A percentile compares a stretch with the other conserved stretches of the same genome.
phyloP scores from a whole-genome alignment of 2,329 filamentous ascomycete genomes.

The Alternaria sp. region DNA sequence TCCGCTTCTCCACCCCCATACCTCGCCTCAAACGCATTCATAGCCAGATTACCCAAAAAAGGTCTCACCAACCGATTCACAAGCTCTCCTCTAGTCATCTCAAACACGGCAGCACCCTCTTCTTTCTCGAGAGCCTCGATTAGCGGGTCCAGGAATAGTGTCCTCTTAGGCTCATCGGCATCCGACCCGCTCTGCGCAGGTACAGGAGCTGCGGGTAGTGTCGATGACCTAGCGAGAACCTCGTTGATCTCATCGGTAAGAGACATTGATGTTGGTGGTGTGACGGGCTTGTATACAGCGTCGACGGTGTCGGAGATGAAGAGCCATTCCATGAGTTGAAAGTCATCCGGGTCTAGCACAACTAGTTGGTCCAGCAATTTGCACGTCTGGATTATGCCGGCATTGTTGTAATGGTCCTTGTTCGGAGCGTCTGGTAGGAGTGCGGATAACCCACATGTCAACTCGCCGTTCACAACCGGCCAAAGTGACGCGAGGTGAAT shows the following conservation, averaged over 20 bases:
- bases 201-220: constrained; percentile 11
- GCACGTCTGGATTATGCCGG: constrained; percentile 85
- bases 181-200: constrained; percentile 5
- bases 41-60: constrained; percentile 91
- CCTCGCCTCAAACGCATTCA: constrained; percentile 89
- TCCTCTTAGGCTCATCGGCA: constrained; percentile 40
- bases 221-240: constrained; percentile 60
- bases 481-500: constrained; percentile 85
- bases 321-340: constrained; percentile 97
- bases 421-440: constrained; percentile 74
- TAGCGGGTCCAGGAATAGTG: constrained; percentile 56
- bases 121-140: constrained; percentile 46
- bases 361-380: constrained; percentile 92
- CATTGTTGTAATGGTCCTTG: constrained; percentile 77
- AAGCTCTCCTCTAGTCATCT: constrained; percentile 66
- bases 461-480: constrained; percentile 87
- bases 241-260: constrained; percentile 87
- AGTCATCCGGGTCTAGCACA: constrained; percentile 88
- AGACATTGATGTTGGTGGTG: constrained; percentile 71
- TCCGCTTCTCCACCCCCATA: constrained; percentile 75
- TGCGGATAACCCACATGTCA: constrained; percentile 80
- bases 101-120: constrained; percentile 57
- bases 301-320: constrained; percentile 98
- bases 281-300: constrained; percentile 81
- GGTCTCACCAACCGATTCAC: constrained; percentile 81